Percentiles rank a stretch among this genome's conserved stretches.
Conservation (phyloP, 106 monocot genomes). For the Dendrobium huoshanense region DNA sequence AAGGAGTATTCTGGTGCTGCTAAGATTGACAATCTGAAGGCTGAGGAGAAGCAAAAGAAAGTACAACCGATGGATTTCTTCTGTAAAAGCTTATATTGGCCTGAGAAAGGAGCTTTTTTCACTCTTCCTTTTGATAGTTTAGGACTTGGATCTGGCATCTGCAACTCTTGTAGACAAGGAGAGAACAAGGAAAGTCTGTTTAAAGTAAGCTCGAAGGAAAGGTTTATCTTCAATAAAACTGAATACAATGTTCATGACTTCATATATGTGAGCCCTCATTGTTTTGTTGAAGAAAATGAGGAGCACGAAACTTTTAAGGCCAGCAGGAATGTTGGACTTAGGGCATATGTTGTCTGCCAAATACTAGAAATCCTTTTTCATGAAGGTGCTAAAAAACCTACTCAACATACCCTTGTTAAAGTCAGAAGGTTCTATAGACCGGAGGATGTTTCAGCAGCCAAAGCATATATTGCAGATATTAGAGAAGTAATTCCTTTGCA, state of each 20-base stretch:
- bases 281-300: slow-evolving; percentile 40
- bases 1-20: slow-evolving; percentile 49
- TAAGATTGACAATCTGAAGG: slow-evolving; percentile 50
- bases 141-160: slow-evolving; percentile 77
- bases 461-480: slow-evolving; percentile 81
- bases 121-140: slow-evolving; percentile 44
- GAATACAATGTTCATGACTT: slow-evolving; percentile 70
- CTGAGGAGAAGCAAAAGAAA: slow-evolving; percentile 85
- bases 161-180: slow-evolving; percentile 62
- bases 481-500: slow-evolving; percentile 66
- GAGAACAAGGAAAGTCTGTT: slow-evolving; percentile 36
- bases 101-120: slow-evolving; percentile 81
- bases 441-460: slow-evolving; percentile 74
- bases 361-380: slow-evolving; percentile 42
- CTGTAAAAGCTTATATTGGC: slow-evolving; percentile 89
- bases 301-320: slow-evolving; percentile 64
- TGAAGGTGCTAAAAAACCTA: slow-evolving; percentile 31
- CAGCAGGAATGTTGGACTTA: slow-evolving; percentile 87
- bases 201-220: slow-evolving; percentile 28
- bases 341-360: slow-evolving; percentile 72
- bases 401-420: slow-evolving; percentile 39
- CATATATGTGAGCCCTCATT: slow-evolving; percentile 63
- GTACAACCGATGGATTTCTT: slow-evolving; percentile 66
- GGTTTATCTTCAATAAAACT: slow-evolving; percentile 52
- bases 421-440: slow-evolving; percentile 91